Conservation (phyloP, 331 rosid species). For the Rhamnella rubrinervis region DNA sequence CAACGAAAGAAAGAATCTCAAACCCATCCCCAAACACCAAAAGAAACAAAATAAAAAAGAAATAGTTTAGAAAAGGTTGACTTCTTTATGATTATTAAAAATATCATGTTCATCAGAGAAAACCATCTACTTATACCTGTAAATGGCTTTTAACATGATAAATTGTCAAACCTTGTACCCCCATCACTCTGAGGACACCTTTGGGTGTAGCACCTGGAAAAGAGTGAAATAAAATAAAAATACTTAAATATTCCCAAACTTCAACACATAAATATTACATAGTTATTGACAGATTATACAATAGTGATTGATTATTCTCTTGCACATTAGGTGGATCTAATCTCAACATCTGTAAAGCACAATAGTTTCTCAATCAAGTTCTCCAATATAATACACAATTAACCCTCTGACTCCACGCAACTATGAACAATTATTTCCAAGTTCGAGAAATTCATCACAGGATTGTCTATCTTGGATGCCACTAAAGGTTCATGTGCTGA, state of each 20-base stretch:
- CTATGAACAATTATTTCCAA: too few relatives aligned
- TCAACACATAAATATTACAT: slow-evolving; percentile 3
- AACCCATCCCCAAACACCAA: slow-evolving; percentile 13
- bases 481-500: neutral
- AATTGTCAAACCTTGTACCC: slow-evolving; percentile 94
- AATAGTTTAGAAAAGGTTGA: neutral
- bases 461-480: neutral
- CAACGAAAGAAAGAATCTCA: slow-evolving; percentile 10
- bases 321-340: neutral
- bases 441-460: too few relatives aligned
- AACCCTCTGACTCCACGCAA: too few relatives aligned
- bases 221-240: neutral
- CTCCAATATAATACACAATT: slow-evolving; percentile 6
- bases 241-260: slow-evolving; percentile 1
- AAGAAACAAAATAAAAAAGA: neutral
- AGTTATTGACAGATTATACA: slow-evolving; percentile 17
- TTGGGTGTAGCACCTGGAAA: slow-evolving; percentile 92
- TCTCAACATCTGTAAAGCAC: slow-evolving; percentile 13
- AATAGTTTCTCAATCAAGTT: slow-evolving; percentile 5
- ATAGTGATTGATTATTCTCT: slow-evolving; percentile 7
- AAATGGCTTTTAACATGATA: slow-evolving; percentile 98
- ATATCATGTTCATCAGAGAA: neutral
- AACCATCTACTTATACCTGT: slow-evolving; percentile 53
- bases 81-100: too few relatives aligned
- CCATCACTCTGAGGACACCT: slow-evolving; percentile 98